A percentile compares a stretch with the other conserved stretches of the same genome.
Conservation (phyloP, 345 rosid species). For the Trapa incisa region DNA sequence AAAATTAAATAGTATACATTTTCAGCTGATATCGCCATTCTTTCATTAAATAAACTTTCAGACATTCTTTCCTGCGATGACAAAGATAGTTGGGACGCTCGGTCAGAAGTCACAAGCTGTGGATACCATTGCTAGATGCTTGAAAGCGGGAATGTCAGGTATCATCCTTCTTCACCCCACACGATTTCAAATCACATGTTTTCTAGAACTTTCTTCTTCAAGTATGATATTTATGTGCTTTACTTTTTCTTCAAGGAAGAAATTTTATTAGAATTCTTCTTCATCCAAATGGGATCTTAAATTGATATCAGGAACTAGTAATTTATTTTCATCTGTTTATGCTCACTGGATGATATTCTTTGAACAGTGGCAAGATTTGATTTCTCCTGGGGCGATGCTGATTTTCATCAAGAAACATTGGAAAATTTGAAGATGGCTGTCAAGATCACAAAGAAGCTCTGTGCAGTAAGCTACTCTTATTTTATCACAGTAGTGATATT, state of each 20-base stretch:
- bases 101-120: constrained; percentile 43
- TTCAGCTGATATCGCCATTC: constrained; percentile 2
- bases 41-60: constrained; percentile 12
- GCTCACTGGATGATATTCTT: constrained; percentile 4
- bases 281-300: background rate
- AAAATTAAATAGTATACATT: background rate
- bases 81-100: constrained; percentile 67
- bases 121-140: constrained; percentile 36
- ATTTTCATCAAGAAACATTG: constrained; percentile 56
- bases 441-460: constrained; percentile 49
- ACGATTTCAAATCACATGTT: background rate
- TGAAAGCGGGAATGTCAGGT: constrained; percentile 74
- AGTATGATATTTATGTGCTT: background rate
- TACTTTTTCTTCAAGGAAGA: background rate
- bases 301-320: background rate
- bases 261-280: background rate
- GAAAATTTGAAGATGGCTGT: constrained; percentile 48
- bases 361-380: constrained; percentile 53
- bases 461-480: constrained; percentile 35
- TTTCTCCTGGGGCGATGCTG: constrained; percentile 58
- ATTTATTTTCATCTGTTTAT: background rate
- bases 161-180: background rate
- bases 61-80: constrained; percentile 61
- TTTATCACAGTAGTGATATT: background rate
- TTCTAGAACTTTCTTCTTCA: background rate